These are phyloP conservation scores for Yamadazyma membranifaciens DNA, from an alignment of 1,139 yeast genomes.

Conservation along the genomic window DNA sequence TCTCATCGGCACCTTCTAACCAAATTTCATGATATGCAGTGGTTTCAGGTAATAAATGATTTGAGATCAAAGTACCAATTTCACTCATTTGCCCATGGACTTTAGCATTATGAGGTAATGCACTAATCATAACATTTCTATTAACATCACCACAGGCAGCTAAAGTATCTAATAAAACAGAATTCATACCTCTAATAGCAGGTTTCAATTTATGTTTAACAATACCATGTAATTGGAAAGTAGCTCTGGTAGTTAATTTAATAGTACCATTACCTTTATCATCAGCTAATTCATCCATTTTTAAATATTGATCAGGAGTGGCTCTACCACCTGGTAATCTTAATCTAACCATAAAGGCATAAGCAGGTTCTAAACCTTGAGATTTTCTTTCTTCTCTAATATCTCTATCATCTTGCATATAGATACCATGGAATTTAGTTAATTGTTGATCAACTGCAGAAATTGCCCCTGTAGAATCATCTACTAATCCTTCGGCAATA, in stretches of 20 bases:
- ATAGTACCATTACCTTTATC: conserved; percentile 89
- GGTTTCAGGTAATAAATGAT: conserved; percentile 81
- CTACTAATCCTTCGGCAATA: conserved; percentile 81
- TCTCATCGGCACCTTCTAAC: conserved; percentile 83
- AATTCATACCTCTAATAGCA: conserved; percentile 89
- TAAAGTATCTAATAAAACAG: conserved; percentile 86
- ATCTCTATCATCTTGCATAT: conserved; percentile 99
- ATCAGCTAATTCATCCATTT: conserved; percentile 80
- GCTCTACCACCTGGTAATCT: conserved; percentile 94
- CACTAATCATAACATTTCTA: conserved; percentile 91
- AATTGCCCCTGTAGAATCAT: conserved; percentile 86
- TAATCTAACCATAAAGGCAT: conserved; percentile 93
- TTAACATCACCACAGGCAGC: conserved; percentile 99
- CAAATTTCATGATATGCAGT: conserved; percentile 97
- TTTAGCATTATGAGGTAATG: conserved; percentile 80
- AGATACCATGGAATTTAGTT: conserved; percentile 97
- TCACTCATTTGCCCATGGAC: conserved; percentile 74
- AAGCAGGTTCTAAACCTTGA: conserved; percentile 93
- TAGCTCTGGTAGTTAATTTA: conserved; percentile 94
- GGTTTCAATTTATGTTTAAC: conserved; percentile 88
- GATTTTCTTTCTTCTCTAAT: conserved; percentile 89
- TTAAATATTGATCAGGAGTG: conserved; percentile 84
- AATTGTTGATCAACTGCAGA: conserved; percentile 91
- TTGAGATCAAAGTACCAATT: conserved; percentile 67
- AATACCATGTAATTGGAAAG: conserved; percentile 95